A percentile compares a stretch with the other conserved stretches of the same genome.
These are phyloP conservation scores for Penicillium ochrochloron DNA, from an alignment of 495 filamentous ascomycete genomes.

Conservation along the genomic window DNA sequence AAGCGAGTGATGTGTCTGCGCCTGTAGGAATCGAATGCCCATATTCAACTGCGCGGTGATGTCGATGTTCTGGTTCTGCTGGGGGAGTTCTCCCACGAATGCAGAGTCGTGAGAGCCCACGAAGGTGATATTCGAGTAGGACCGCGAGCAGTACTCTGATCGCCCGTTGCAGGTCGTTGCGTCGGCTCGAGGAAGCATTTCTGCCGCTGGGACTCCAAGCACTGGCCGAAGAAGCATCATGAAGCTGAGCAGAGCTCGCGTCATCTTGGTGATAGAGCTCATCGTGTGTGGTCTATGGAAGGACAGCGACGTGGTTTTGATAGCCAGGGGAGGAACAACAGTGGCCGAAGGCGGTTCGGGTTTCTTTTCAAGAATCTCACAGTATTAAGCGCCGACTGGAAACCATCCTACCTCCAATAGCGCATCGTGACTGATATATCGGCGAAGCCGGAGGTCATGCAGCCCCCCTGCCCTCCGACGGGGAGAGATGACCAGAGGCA, in stretches of 20 bases:
- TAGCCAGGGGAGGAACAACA: not conserved
- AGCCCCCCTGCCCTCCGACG: conserved; percentile 2
- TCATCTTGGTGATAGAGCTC: not conserved
- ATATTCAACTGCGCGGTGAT: conserved; percentile 67
- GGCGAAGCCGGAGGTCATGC: conserved; percentile 12
- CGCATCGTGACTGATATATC: conserved; percentile 17
- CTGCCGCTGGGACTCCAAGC: conserved; percentile 4
- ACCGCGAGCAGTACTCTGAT: conserved; percentile 60
- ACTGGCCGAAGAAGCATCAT: conserved; percentile 22
- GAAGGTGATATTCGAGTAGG: conserved; percentile 69
- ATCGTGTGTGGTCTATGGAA: not conserved
- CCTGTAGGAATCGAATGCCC: conserved; percentile 71
- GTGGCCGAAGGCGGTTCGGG: not conserved
- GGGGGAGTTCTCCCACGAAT: conserved; percentile 63
- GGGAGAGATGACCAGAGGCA: conserved; percentile 9
- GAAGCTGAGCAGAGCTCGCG: conserved; percentile 17
- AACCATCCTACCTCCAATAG: conserved; percentile 1
- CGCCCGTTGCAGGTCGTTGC: conserved; percentile 66
- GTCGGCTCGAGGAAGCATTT: conserved; percentile 12
- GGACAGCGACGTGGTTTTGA: not conserved
- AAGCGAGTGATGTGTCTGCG: conserved; percentile 62
- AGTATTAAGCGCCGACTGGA: not conserved
- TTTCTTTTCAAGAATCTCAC: not conserved
- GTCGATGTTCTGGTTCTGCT: conserved; percentile 70
- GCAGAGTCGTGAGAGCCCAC: conserved; percentile 72